Base-by-base conservation (phyloP, 495 filamentous ascomycete species). In the Penicillium mononematosum region DNA sequence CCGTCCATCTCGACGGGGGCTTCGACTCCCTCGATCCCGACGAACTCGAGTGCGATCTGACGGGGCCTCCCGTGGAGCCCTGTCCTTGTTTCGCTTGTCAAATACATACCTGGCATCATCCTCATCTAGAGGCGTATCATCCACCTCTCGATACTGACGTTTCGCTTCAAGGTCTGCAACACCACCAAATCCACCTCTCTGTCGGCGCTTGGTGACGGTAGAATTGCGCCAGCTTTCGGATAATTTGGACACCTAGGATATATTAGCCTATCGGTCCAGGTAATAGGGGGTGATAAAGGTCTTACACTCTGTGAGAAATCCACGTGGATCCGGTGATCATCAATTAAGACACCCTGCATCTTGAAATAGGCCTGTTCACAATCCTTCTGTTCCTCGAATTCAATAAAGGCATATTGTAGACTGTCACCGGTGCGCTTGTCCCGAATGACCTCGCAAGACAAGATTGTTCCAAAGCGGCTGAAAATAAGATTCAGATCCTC, bases 331-430 rank as follows among this genome's bases (percentile, higher is more conserved):
- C 94, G 88, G 57, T 96, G 92, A 66, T 98, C 94, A 62, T 98
- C 94, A 66, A 98, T 98, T 55, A 98, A 75, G 7, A 97, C 92
- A 5, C 85, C 87, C 69, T 98, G 89, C 94, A 98, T 98, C 75
- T 98, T 98, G 75, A 92, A 92, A 66, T 98, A 98, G 14, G 94
- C 94, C 50, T 92, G 88, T 74, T 98, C 94, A 70, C 93, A 98
- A 57, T 90, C 87, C 62, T 88, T 84, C 68, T 96, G 90, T 17
- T 96, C 85, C 53, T 92, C 91, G 64, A 95, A 98, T 71, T 98
- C 94, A 66, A 98, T 93, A 60, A 98, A 98, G 1, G 95, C 91
- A 71, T 98, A 98, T 69, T 98, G 94, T 39, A 98, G 74, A 64
- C 91, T 96, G 69, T 98, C 94, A 1, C 91, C 90, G 0, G 93